Base-by-base conservation (phyloP, 148 eudicot species). In the Nyssa sinensis region DNA sequence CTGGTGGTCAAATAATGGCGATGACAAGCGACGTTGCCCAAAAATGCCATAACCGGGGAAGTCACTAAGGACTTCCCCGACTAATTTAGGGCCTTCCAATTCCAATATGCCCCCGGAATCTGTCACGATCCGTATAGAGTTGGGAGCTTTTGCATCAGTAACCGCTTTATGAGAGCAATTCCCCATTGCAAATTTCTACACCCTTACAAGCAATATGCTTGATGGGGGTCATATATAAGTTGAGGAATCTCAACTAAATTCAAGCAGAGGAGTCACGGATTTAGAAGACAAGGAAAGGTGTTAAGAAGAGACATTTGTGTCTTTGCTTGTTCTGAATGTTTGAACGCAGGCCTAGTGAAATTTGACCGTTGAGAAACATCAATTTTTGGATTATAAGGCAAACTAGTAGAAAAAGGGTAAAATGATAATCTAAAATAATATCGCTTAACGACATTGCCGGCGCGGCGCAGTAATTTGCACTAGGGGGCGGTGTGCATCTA, bases 41-140 rank as follows among this genome's bases (percentile, higher is more conserved):
- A 81, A 86, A 44, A 89, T 78, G 3, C 88, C 88, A n/a, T 85
- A 85, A 0, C 88, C 88, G 0, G 90, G 90, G 49, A 79, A 89
- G 69, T 72, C 71, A 21, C 51, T 70, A 28, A 85, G 80, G 58
- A 84, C 85, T 73, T 87, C 86, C 32, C 79, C 77, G 12, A 75
- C 83, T 11, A 83, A 31, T 27, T 85, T 85, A 0, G 88, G 87
- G 29, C 82, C 78, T 34, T 81, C 62, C 13, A 79, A 53, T 64
- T 75, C 77, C 24, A 89, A 7, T 3, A 89, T 69, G 0, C 71
- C 61, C 2, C 90, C 93, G 3, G 86, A 81, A 69, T 83, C 87
- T 25, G 81, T 85, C 81, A 86, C 67, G 11, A 89, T 59, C 67
- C 81, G 81, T 69, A 86, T 67, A 7, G 75, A 59, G n/a, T 66